These are phyloP conservation scores for Ophiostoma quercus DNA, from an alignment of 2,329 filamentous ascomycete species.

Conservation along the genomic window DNA sequence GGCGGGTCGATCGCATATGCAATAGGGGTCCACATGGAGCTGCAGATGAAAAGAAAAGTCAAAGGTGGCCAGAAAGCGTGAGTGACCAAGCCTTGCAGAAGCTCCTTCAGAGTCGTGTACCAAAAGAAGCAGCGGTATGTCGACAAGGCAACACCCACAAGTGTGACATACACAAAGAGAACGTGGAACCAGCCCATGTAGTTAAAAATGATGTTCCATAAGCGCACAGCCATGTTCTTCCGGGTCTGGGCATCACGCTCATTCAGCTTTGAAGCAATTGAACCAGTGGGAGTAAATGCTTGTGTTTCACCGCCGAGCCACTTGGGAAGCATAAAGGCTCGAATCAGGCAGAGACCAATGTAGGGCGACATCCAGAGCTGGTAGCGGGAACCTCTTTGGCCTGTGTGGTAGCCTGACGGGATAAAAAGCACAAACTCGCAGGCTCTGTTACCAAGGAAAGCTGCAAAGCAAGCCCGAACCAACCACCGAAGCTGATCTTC, in stretches of 20 bases:
- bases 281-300: slow-evolving; percentile 58
- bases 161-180: slow-evolving; percentile 48
- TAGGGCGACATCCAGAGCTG: slow-evolving; percentile 55
- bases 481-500: slow-evolving; percentile 53
- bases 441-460: slow-evolving; percentile 47
- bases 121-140: slow-evolving; percentile 47
- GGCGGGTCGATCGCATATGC: slow-evolving; percentile 58
- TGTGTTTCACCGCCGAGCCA: slow-evolving; percentile 56
- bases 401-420: slow-evolving; percentile 54
- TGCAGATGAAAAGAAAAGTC: slow-evolving; percentile 52
- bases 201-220: slow-evolving; percentile 34
- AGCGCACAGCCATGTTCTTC: slow-evolving; percentile 48
- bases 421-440: slow-evolving; percentile 53
- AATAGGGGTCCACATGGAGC: slow-evolving; percentile 54
- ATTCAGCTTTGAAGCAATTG: slow-evolving; percentile 50
- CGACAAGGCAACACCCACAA: slow-evolving; percentile 46
- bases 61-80: slow-evolving; percentile 59
- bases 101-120: slow-evolving; percentile 32
- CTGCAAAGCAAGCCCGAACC: slow-evolving; percentile 50
- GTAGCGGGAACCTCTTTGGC: slow-evolving; percentile 50
- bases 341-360: slow-evolving; percentile 45
- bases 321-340: slow-evolving; percentile 53
- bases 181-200: slow-evolving; percentile 51
- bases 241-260: slow-evolving; percentile 51
- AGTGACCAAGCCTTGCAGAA: slow-evolving; percentile 51